Evolutionary conservation across 805 yeast genomes (phyloP).

Genomic region (Saturnispora sanitii): DNA sequence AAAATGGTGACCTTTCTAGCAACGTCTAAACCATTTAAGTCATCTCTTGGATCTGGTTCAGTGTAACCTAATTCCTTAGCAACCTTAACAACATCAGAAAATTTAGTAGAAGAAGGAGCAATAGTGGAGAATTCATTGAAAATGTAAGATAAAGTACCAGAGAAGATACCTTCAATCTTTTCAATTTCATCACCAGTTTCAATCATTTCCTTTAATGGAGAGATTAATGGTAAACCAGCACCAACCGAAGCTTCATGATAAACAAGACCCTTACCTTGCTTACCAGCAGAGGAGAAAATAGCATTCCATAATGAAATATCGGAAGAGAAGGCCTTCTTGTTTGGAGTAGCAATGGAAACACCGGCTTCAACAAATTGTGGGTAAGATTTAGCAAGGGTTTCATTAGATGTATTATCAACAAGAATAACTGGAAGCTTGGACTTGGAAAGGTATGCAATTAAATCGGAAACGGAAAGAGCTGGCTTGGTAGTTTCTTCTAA

Average conservation of each 20-base stretch:
- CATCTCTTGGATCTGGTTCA: constrained; percentile 99
- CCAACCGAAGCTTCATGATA: constrained; percentile 99
- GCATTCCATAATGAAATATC: constrained; percentile 66
- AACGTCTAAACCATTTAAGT: constrained; percentile 93
- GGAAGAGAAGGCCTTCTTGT: constrained; percentile 92
- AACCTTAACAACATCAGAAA: constrained; percentile 79
- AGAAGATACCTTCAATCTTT: constrained; percentile 90
- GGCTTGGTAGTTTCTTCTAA: constrained; percentile 37
- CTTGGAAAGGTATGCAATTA: constrained; percentile 51
- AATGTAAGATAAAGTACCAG: constrained; percentile 91
- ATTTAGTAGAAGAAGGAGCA: constrained; percentile 51
- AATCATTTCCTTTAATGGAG: constrained; percentile 79
- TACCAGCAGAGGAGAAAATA: constrained; percentile 48
- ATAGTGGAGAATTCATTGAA: constrained; percentile 86
- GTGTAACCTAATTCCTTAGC: constrained; percentile 94
- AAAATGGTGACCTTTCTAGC: constrained; percentile 97
- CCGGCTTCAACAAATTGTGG: constrained; percentile 66
- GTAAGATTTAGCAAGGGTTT: constrained; percentile 64
- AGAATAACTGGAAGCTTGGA: constrained; percentile 71
- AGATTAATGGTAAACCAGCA: constrained; percentile 93
- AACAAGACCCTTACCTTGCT: constrained; percentile 59
- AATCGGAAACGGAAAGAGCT: constrained; percentile 45
- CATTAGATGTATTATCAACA: constrained; percentile 91
- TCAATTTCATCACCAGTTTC: constrained; percentile 89
- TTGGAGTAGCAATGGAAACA: constrained; percentile 93